These are phyloP conservation scores for Backusella sp. DNA, from an alignment of 192 early-diverging fungal species.

Conservation along the genomic window DNA sequence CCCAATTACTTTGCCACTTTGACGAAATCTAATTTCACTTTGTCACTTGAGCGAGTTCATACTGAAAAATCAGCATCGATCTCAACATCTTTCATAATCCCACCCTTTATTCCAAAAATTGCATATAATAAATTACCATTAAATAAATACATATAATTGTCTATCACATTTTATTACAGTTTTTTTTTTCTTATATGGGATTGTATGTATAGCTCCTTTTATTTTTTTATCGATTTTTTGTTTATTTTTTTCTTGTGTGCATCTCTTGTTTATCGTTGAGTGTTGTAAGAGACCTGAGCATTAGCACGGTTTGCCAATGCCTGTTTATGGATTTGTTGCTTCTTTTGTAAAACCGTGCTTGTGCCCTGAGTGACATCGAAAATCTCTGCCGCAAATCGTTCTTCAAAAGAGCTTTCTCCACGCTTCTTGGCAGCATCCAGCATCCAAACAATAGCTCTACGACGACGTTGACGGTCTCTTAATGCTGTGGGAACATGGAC, in stretches of 20 bases:
- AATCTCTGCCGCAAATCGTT: slow-evolving; percentile 76
- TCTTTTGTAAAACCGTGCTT: slow-evolving; percentile 69
- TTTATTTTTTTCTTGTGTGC: not conserved
- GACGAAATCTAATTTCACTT: no score
- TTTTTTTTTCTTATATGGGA: not conserved
- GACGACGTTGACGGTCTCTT: slow-evolving; percentile 71
- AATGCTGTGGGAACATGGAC: slow-evolving; percentile 78
- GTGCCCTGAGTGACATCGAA: slow-evolving; percentile 77
- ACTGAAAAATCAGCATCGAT: not conserved
- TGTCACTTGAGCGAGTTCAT: no score
- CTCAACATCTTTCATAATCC: not conserved
- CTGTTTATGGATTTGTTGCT: slow-evolving; percentile 73
- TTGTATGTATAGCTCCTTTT: not conserved
- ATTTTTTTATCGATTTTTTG: not conserved
- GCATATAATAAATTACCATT: not conserved
- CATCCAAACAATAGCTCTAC: slow-evolving; percentile 86
- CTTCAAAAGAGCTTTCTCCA: slow-evolving; percentile 62
- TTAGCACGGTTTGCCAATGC: slow-evolving; percentile 83
- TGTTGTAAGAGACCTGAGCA: slow-evolving; percentile 39
- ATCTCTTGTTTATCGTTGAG: slow-evolving; percentile 11
- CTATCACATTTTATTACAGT: slow-evolving; percentile 4
- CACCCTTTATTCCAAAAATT: not conserved
- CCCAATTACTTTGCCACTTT: no score
- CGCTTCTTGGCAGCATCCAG: slow-evolving; percentile 68
- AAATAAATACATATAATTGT: not conserved